Evolutionary conservation across 1,139 yeast genomes (phyloP).

Genomic region (Debaryomyces nepalensis): DNA sequence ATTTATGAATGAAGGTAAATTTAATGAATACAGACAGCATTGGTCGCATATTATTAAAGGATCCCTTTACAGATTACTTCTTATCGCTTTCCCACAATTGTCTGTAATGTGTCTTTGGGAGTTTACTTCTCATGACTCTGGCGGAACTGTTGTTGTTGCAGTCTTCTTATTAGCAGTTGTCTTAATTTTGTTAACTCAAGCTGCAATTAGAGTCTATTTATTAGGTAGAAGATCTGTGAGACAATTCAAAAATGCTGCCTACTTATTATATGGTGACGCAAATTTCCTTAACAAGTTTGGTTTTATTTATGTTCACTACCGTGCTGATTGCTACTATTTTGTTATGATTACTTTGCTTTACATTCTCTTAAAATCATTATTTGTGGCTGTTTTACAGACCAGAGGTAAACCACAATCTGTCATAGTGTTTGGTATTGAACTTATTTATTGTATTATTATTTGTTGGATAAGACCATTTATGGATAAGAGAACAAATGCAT

Average conservation of each 20-base stretch:
- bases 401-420: slow-evolving; percentile 83
- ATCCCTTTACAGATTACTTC: slow-evolving; percentile 77
- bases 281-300: slow-evolving; percentile 86
- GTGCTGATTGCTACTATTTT: slow-evolving; percentile 89
- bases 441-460: slow-evolving; percentile 63
- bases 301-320: slow-evolving; percentile 86
- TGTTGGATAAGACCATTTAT: slow-evolving; percentile 84
- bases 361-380: slow-evolving; percentile 72
- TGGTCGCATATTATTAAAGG: slow-evolving; percentile 88
- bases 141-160: slow-evolving; percentile 82
- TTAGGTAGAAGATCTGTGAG: slow-evolving; percentile 74
- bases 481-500: slow-evolving; percentile 92
- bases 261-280: slow-evolving; percentile 83
- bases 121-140: slow-evolving; percentile 78
- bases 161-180: slow-evolving; percentile 64
- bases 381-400: slow-evolving; percentile 84
- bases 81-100: slow-evolving; percentile 85
- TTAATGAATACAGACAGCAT: slow-evolving; percentile 76
- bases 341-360: slow-evolving; percentile 66
- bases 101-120: slow-evolving; percentile 88
- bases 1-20: slow-evolving; percentile 64
- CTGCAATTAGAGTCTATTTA: slow-evolving; percentile 69
- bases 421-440: slow-evolving; percentile 74
- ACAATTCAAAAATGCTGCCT: slow-evolving; percentile 90
- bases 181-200: slow-evolving; percentile 67